Evolutionary conservation across 805 yeast species (phyloP).

Genomic region (Zygosaccharomyces bailii): DNA sequence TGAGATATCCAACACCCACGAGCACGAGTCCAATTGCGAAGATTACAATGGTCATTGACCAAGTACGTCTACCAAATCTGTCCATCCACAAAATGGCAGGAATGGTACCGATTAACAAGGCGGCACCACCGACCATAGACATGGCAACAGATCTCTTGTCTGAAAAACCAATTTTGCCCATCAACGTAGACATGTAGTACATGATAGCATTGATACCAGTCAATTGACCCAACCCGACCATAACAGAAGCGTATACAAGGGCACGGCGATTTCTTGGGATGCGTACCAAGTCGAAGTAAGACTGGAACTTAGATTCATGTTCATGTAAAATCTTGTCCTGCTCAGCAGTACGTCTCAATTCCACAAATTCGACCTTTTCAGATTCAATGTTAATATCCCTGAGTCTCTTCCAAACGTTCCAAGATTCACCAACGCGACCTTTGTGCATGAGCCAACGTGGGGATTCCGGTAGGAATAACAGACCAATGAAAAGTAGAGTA

Average conservation of each 20-base stretch:
- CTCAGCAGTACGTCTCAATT: conserved; percentile 51
- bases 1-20: conserved; percentile 55
- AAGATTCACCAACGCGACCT: conserved; percentile 50
- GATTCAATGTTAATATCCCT: conserved; percentile 45
- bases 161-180: conserved; percentile 53
- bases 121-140: conserved; percentile 69
- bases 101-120: conserved; percentile 58
- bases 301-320: conserved; percentile 38
- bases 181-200: conserved; percentile 60
- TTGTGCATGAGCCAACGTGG: conserved; percentile 58
- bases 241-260: conserved; percentile 51
- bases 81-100: conserved; percentile 63
- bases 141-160: conserved; percentile 53
- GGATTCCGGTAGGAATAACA: conserved; percentile 57
- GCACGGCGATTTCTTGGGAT: conserved; percentile 62
- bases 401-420: conserved; percentile 52
- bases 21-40: conserved; percentile 58
- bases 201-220: conserved; percentile 66
- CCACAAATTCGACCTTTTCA: conserved; percentile 53
- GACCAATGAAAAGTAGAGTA: conserved; percentile 46
- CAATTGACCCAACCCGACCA: conserved; percentile 60
- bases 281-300: conserved; percentile 50
- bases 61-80: conserved; percentile 52
- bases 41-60: conserved; percentile 57
- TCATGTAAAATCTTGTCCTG: conserved; percentile 43